Conservation (phyloP, 305 asterid genomes). For the Fraxinus velutina region DNA sequence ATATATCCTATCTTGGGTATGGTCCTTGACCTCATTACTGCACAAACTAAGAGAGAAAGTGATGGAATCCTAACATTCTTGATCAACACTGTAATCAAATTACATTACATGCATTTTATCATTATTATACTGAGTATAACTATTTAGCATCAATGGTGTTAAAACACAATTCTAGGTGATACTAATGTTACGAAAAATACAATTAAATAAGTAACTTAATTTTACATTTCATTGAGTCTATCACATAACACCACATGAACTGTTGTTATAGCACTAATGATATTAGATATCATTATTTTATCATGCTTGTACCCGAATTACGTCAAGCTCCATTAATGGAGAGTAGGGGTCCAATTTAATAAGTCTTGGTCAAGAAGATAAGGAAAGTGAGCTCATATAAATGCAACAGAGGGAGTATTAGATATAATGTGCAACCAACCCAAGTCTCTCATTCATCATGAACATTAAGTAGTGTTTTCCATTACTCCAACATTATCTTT, state of each 20-base stretch:
- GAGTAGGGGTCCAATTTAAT: background rate
- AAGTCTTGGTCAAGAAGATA: background rate
- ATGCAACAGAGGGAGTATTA: background rate
- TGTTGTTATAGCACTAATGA: background rate
- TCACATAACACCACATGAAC: background rate
- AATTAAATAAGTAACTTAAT: no score
- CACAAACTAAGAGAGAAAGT: background rate
- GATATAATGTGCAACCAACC: background rate
- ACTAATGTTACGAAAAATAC: background rate
- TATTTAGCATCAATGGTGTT: background rate
- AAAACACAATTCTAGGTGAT: background rate
- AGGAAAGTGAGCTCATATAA: background rate
- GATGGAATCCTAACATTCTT: background rate
- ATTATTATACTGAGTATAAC: background rate
- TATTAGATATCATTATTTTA: no score
- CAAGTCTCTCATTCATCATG: background rate
- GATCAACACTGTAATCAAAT: background rate
- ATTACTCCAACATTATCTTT: background rate
- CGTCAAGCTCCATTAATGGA: background rate
- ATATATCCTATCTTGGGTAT: background rate
- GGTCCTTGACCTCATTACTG: background rate
- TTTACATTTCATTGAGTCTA: background rate
- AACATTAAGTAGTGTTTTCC: background rate
- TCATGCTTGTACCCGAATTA: background rate
- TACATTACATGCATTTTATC: background rate